Evolutionary conservation across 768 basidiomycete species (phyloP).

Genomic region (Suillus americanus): DNA sequence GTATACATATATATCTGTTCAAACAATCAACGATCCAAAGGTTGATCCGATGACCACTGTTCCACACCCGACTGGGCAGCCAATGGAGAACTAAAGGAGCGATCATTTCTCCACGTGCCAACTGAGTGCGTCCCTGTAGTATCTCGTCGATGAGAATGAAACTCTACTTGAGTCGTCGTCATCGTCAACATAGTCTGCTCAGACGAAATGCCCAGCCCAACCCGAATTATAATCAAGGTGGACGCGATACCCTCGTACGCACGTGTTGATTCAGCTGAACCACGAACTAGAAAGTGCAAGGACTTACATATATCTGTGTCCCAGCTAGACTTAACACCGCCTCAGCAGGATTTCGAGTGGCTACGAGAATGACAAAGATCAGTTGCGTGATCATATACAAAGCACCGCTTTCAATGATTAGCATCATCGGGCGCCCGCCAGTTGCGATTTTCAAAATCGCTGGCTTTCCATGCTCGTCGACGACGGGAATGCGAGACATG

Average conservation of each 20-base stretch:
- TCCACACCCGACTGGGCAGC: no score
- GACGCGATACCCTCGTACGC: conserved; percentile 14
- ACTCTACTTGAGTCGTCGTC: not conserved
- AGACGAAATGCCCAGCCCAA: conserved; percentile 15
- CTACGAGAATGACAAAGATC: conserved; percentile 30
- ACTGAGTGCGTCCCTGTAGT: not conserved
- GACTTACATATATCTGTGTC: conserved; percentile 31
- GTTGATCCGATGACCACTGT: not conserved
- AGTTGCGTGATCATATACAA: conserved; percentile 32
- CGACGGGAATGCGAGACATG: conserved; percentile 8
- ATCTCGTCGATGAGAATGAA: not conserved
- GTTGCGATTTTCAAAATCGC: conserved; percentile 4
- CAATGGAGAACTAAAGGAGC: not conserved
- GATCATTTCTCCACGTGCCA: not conserved
- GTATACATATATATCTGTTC: not conserved
- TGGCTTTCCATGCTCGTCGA: conserved; percentile 1
- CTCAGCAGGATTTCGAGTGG: conserved; percentile 29
- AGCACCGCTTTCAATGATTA: conserved; percentile 31
- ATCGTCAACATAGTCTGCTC: conserved; percentile 1
- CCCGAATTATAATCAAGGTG: conserved; percentile 21
- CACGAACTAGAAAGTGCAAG: not conserved
- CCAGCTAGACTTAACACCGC: conserved; percentile 24
- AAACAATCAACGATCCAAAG: not conserved
- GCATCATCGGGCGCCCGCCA: conserved; percentile 17
- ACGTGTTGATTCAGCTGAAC: not conserved